Conservation (phyloP, 345 rosid species). For the Gossypium thurberi region DNA sequence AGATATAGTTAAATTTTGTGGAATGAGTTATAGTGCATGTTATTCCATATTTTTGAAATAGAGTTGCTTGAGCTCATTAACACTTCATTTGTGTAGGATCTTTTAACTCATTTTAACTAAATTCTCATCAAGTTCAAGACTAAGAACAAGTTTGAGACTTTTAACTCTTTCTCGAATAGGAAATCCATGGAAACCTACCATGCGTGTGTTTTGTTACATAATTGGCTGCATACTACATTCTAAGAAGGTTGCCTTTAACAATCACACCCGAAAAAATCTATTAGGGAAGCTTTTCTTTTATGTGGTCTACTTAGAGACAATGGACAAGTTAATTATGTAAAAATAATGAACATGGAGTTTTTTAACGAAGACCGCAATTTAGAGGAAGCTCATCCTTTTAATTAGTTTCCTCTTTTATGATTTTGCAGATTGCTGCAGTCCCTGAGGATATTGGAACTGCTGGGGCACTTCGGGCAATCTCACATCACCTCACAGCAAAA, state of each 20-base stretch:
- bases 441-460: constrained; percentile 92
- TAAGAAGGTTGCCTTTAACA: neutral
- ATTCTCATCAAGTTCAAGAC: neutral
- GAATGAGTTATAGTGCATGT: neutral
- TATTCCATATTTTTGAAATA: neutral
- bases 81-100: neutral
- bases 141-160: too few relatives aligned
- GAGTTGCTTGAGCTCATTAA: neutral
- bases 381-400: neutral
- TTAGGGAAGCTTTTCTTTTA: neutral
- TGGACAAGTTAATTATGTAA: neutral
- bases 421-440: constrained; percentile 77
- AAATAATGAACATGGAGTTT: neutral
- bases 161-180: neutral
- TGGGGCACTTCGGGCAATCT: constrained; percentile 90
- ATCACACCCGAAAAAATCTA: neutral
- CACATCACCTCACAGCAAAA: constrained; percentile 79
- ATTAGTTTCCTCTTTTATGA: neutral
- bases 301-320: neutral
- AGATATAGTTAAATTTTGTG: neutral
- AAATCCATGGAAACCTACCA: neutral
- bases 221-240: neutral
- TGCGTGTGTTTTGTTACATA: neutral
- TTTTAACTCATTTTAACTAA: neutral
- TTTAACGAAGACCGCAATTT: neutral